Evolutionary conservation across 2,329 filamentous ascomycete species (phyloP).

Genomic region (Cryphonectria nitschkei): DNA sequence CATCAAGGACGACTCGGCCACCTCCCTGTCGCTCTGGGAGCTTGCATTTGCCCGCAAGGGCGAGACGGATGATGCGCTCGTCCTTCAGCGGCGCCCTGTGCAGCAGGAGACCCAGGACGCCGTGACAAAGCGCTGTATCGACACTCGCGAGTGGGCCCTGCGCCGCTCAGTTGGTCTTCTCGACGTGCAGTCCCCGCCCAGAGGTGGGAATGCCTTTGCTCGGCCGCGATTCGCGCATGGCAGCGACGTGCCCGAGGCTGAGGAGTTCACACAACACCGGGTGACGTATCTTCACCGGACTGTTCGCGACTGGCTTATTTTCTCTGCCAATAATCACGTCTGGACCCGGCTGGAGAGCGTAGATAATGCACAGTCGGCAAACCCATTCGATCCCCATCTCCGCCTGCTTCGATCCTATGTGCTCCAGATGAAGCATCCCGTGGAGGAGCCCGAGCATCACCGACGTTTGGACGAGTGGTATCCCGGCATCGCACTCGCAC

Average conservation of each 20-base stretch:
- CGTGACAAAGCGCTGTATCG: slow-evolving; percentile 19
- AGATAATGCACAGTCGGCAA: background rate
- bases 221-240: slow-evolving; percentile 8
- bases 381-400: slow-evolving; percentile 38
- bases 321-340: slow-evolving; percentile 28
- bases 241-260: slow-evolving; percentile 2
- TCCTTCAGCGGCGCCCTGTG: slow-evolving; percentile 26
- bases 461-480: slow-evolving; percentile 45
- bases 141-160: slow-evolving; percentile 20
- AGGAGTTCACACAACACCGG: slow-evolving; percentile 29
- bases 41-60: slow-evolving; percentile 36
- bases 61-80: slow-evolving; percentile 30
- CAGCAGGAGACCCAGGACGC: slow-evolving; percentile 32
- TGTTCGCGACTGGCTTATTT: slow-evolving; percentile 41
- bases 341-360: slow-evolving; percentile 27
- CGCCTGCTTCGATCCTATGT: slow-evolving; percentile 40
- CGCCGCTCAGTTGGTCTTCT: slow-evolving; percentile 20
- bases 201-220: background rate
- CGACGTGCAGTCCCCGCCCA: slow-evolving; percentile 8
- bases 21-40: slow-evolving; percentile 40
- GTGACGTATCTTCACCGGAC: slow-evolving; percentile 42
- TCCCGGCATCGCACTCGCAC: slow-evolving; percentile 42
- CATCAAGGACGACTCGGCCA: slow-evolving; percentile 38
- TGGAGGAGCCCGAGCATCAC: slow-evolving; percentile 42
- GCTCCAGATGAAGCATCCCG: slow-evolving; percentile 39